Base-by-base conservation (phyloP, 768 basidiomycete species). In the Vararia minispora region DNA sequence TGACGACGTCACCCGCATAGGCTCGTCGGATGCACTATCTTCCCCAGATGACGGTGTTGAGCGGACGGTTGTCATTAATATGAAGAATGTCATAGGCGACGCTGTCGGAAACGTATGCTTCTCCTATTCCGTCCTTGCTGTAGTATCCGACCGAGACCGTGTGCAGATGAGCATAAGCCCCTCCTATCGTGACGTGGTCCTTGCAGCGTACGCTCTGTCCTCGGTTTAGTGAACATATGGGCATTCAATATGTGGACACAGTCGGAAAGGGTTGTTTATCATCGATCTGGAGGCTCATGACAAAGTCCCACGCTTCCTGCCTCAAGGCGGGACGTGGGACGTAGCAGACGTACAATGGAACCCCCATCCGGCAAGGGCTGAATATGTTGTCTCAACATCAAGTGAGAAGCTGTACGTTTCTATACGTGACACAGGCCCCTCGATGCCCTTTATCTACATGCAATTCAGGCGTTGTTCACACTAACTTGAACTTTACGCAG, bases 321-420 rank as follows among this genome's bases (percentile, higher is more conserved):
- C 94, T 11, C 92, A 99, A 60, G 89, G 90, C 2, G 92, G 91
- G 1, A 88, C 86, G 5, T 97, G 91, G 89, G 87, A 94, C 50
- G 90, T 95, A 9, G 84, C 86, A 1, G 86, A 91, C 51, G 84
- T 90, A 0, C 85, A 88, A 47, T 92, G 88, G 89, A 90, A 89
- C 45, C 89, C 89, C 1, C 89, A 91, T 50, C 70, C 68, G 2
- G 64, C 69, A 24, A 70, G 77, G 11, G 74, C 77, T 25, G 76
- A 90, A 43, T 88, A 88, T 52, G 82, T 91, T 32, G 79, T 87
- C 22, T 86, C 85, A 2, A 90, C 90, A 0, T 89, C 86, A 2
- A 82, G 82, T 34, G 85, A 90, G 61, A 89, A 89, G 56, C 68
- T 89, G 85, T 85, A 46, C 28, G 78, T 61, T 8, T 10, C 12